Base-by-base conservation (phyloP, 2,329 filamentous ascomycete species). In the Exophiala xenobiotica region DNA sequence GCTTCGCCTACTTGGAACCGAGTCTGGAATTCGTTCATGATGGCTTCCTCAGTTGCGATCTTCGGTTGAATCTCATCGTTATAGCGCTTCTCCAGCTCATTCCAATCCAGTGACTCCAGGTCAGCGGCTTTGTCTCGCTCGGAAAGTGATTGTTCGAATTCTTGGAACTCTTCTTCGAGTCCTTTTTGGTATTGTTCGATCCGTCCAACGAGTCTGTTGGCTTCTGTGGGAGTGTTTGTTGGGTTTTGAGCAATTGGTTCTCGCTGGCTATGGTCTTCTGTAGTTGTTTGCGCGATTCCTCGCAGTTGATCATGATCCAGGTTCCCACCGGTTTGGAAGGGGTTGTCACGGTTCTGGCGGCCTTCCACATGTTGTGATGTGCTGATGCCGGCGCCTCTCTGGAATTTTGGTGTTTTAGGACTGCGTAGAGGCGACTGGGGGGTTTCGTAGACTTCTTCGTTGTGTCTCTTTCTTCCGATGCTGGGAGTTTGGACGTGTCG, bases 51-150 rank as follows among this genome's bases (percentile, higher is more conserved):
- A 2, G 82, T 72, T 2, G 75, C 73, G 45, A 83, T 78, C 26
- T 85, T 80, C 33, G 83, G 76, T 11, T 74, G 70, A 61, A 95
- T 79, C 14, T 82, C 82, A 46, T 79, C 72, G 53, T 85, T 77
- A 61, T 90, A 95, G 35, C 82, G 80, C 1, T 73, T 65, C 67
- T 90, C 78, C 24, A 96, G 84, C n/a, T 85, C 79, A 2, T 84
- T 75, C 90, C 90, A 96, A 68, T 91, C 82, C 63, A 88, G 90
- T 64, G 71, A 47, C 39, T 73, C 69, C 54, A 88, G 70, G 46
- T 72, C 69, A 14, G 76, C 76, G 0, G 78, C 76, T 1, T 79
- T 61, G 53, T 49, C 69, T 44, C 52, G 57, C 43, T 60, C 63
- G 49, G 61, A 42, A 33, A 55, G 53, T 63, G 56, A 51, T 23